These are phyloP conservation scores for Blastobotrys terrestris DNA, from an alignment of 805 yeast species.

Conservation along the genomic window DNA sequence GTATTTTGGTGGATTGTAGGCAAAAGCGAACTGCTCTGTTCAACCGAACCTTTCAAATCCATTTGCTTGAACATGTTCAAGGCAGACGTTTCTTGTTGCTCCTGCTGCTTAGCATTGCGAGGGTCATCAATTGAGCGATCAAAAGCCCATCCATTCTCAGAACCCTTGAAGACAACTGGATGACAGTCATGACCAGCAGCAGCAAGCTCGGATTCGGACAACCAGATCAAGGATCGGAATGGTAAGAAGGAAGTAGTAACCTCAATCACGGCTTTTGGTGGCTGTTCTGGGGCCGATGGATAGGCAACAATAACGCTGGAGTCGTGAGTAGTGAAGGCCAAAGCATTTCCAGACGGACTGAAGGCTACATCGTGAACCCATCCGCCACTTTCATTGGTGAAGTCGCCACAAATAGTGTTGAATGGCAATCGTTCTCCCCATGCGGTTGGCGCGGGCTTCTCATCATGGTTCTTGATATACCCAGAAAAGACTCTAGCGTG, in stretches of 20 bases:
- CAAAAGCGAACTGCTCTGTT: conserved; percentile 40
- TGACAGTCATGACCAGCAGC: conserved; percentile 93
- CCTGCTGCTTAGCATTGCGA: conserved; percentile 34
- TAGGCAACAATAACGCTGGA: conserved; percentile 76
- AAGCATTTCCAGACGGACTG: conserved; percentile 68
- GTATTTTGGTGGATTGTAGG: conserved; percentile 89
- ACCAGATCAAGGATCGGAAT: conserved; percentile 68
- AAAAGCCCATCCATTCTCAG: conserved; percentile 53
- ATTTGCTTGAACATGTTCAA: conserved; percentile 91
- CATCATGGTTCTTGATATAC: conserved; percentile 80
- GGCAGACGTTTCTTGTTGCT: conserved; percentile 43
- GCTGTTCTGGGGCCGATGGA: conserved; percentile 59
- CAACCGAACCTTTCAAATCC: conserved; percentile 83
- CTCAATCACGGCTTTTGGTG: conserved; percentile 54
- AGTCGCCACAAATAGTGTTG: conserved; percentile 83
- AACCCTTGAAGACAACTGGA: conserved; percentile 78
- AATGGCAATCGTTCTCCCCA: conserved; percentile 98
- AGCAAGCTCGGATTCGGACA: conserved; percentile 57
- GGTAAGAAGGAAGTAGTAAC: conserved; percentile 71
- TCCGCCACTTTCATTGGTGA: conserved; percentile 61
- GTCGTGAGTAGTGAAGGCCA: conserved; percentile 84
- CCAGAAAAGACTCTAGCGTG: conserved; percentile 86
- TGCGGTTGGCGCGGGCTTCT: conserved; percentile 68
- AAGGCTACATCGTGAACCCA: conserved; percentile 92
- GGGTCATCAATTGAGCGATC: conserved; percentile 59